Evolutionary conservation across 2,329 filamentous ascomycete genomes (phyloP), one percentile per base, ranked within the genome.

Genomic region (Colletotrichum sp.): DNA sequence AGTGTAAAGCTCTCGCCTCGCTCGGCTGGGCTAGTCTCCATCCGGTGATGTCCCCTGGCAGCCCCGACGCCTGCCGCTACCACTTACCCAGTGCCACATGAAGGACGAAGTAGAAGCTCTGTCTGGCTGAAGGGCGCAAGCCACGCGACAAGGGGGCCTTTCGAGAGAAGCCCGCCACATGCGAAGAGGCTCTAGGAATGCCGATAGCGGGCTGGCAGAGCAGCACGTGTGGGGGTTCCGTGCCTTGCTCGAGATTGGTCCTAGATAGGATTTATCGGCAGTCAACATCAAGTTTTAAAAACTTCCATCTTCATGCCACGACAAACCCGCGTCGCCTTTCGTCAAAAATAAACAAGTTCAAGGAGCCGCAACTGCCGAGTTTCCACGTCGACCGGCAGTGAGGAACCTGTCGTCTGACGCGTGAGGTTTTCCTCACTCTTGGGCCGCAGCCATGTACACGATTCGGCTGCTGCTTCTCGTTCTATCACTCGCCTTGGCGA

Each of bases 211-310:
- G n/a, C n/a, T 52, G 43, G 6, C 43, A 0, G n/a, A 22, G n/a
- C 43, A 0, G 43, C 43, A 52, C 43, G 43, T 52, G 43, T 22
- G n/a, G n/a, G 6, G n/a, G 10, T 3, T 13, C n/a, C n/a, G n/a
- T 22, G 0, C 22, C 43, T 5, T 8, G 6, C 5, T 25, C 10
- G 43, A 52, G 22, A 13, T 4, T 13, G 43, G n/a, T 52, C 0
- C 43, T 25, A 22, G 43, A 52, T 8, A 25, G n/a, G 12, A 22
- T 52, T 52, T 52, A 52, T 52, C 43, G 43, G n/a, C n/a, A 52
- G 1, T 22, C 5, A 3, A 8, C 10, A 52, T 13, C 43, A 52
- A 6, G 43, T 8, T 13, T 52, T 52, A 0, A 5, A 52, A 52
- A 22, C n/a, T 25, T 22, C n/a, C 43, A 52, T 15, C 43, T 52